phyloP scores from a whole-genome alignment of 169 alveolate species.

The Plasmodium sp. region DNA sequence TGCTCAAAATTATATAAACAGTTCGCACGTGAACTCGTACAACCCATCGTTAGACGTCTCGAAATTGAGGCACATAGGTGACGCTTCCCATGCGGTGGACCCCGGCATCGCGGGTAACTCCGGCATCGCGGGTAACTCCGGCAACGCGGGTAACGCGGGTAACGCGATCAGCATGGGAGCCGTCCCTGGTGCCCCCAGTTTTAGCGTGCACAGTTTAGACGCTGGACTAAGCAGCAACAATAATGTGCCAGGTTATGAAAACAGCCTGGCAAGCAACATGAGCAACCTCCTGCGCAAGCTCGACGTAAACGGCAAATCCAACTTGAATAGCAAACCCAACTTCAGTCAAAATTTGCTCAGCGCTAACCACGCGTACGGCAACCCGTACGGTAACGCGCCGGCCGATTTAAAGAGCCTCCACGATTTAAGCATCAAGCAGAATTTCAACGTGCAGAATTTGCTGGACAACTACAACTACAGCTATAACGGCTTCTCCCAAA shows the following conservation, averaged over 20 bases:
- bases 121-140: not conserved
- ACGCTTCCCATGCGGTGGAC: not conserved
- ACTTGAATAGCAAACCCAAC: not conserved
- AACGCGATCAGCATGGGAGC: not conserved
- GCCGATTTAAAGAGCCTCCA: not conserved
- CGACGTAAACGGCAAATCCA: not conserved
- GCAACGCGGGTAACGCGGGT: not conserved
- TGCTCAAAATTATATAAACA: constrained; percentile 5
- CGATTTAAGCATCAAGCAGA: constrained; percentile 37
- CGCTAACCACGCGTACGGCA: not conserved
- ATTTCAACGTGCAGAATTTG: constrained; percentile 63
- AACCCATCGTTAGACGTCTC: constrained; percentile 18
- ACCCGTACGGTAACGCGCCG: not conserved
- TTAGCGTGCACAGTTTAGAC: not conserved
- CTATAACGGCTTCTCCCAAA: constrained; percentile 9
- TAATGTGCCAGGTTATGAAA: constrained; percentile 2
- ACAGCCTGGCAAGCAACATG: not conserved
- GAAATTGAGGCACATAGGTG: constrained; percentile 4
- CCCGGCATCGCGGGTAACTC: not conserved
- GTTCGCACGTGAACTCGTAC: constrained; percentile 15
- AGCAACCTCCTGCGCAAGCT: not conserved
- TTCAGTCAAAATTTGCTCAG: not conserved
- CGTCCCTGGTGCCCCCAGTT: not conserved
- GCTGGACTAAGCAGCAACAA: not conserved
- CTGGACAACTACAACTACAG: constrained; percentile 60